Evolutionary conservation across 164 flowering plant species (phyloP), one percentile per base, ranked within the genome.

Genomic region (Warburgia ugandensis): DNA sequence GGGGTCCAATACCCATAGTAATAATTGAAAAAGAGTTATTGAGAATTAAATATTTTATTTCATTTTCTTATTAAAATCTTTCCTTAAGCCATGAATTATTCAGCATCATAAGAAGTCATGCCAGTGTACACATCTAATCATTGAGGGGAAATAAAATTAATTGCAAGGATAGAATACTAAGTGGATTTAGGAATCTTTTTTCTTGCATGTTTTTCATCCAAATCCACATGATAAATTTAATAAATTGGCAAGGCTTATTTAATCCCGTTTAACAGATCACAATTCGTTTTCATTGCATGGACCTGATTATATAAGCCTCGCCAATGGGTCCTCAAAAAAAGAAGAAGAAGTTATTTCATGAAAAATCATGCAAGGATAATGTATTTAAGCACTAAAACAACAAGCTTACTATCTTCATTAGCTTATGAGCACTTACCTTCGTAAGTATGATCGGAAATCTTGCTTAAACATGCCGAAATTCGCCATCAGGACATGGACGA

Each of bases 121-220:
- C 48, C 21, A 41, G 44, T 51, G 42, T 52, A 42, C 44, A 13
- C 43, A 50, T 55, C 63, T 42, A 65, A 65, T 69, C 67, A 65
- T 69, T 61, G 61, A 64, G 9, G 16, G 48, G n/a, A n/a, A n/a
- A n/a, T 42, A 40, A 65, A 40, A 64, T 7, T 58, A 60, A 61
- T 52, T 54, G 53, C 50, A 21, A 20, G 9, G 31, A 17, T n/a
- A n/a, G n/a, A n/a, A 6, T 61, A 31, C 52, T 12, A 23, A 11
- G 20, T 19, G 20, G 27, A 35, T 45, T 28, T 20, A 44, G 13
- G 51, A 57, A 44, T 61, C 58, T 61, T 55, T 29, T 31, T 16
- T 21, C 22, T 11, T 12, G 43, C 43, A 39, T 39, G 43, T 39
- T 39, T 43, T 22, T 29, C 47, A 21, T 25, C 14, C 29, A 43